phyloP scores from a whole-genome alignment of 1,284 basidiomycete genomes.

The Mycena sp. region DNA sequence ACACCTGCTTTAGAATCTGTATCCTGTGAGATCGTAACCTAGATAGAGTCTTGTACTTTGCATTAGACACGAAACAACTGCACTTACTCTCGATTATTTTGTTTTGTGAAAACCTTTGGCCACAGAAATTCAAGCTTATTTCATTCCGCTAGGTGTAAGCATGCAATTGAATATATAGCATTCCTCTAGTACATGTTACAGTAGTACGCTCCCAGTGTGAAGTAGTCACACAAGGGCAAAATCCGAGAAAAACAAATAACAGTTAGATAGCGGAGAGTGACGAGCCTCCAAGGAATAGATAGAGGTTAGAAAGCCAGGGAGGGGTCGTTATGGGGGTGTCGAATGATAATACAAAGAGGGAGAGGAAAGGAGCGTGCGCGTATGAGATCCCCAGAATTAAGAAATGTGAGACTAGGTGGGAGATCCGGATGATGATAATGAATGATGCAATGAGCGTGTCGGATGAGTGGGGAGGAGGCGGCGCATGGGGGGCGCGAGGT shows the following conservation, averaged over 20 bases:
- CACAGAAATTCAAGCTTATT: neutral
- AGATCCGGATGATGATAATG: slow-evolving; percentile 32
- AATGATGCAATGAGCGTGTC: slow-evolving; percentile 35
- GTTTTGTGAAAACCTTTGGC: neutral
- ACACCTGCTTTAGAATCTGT: slow-evolving; percentile 16
- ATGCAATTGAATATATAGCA: slow-evolving; percentile 38
- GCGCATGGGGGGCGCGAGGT: neutral
- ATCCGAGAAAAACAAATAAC: slow-evolving; percentile 46
- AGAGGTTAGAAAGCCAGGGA: slow-evolving; percentile 40
- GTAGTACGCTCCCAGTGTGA: slow-evolving; percentile 29
- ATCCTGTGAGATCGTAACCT: slow-evolving; percentile 10
- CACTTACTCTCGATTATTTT: neutral
- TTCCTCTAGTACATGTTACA: slow-evolving; percentile 40
- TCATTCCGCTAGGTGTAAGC: slow-evolving; percentile 18
- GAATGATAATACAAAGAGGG: slow-evolving; percentile 36
- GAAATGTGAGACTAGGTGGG: slow-evolving; percentile 25
- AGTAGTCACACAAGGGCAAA: slow-evolving; percentile 33
- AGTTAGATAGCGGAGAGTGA: slow-evolving; percentile 49
- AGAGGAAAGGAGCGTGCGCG: slow-evolving; percentile 36
- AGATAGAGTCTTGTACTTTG: slow-evolving; percentile 17
- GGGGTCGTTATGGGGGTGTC: slow-evolving; percentile 33
- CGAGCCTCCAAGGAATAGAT: slow-evolving; percentile 40
- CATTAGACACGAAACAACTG: slow-evolving; percentile 30
- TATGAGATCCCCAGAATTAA: slow-evolving; percentile 39
- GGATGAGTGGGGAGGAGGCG: slow-evolving; percentile 30